phyloP scores from a whole-genome alignment of 768 basidiomycete species.

The Calocera cornea region DNA sequence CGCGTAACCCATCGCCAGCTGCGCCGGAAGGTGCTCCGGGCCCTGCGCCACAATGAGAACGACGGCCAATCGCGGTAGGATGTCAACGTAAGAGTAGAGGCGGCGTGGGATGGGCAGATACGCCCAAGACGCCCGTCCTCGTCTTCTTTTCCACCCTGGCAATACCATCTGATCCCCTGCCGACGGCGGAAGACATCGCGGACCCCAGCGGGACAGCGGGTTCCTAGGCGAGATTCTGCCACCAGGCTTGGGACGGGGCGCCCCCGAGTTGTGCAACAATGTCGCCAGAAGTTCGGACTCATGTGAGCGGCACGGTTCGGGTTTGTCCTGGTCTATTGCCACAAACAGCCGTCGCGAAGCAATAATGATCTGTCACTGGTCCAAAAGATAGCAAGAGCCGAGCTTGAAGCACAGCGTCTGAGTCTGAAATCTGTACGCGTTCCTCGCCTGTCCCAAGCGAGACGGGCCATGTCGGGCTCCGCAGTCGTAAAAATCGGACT shows the following conservation, averaged over 20 bases:
- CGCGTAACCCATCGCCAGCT: not conserved
- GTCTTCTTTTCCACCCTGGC: slow-evolving; percentile 1
- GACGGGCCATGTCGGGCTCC: not conserved
- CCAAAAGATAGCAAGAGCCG: not conserved
- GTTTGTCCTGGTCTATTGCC: not conserved
- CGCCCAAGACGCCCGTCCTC: not conserved
- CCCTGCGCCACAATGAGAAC: not conserved
- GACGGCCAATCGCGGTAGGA: not conserved
- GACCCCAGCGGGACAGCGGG: not conserved
- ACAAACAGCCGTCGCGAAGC: not conserved
- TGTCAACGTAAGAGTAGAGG: not conserved
- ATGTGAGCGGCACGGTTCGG: not conserved
- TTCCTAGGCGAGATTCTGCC: not conserved
- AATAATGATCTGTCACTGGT: not conserved
- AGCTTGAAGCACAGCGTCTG: not conserved
- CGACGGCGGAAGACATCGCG: not conserved
- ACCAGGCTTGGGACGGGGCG: not conserved
- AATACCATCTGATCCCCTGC: not conserved
- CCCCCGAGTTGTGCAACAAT: not conserved
- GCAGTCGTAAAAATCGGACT: not conserved
- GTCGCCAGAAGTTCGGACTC: not conserved
- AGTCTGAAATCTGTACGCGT: not conserved
- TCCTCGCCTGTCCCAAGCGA: not conserved
- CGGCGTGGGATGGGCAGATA: slow-evolving; percentile 1
- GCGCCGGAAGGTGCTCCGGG: not conserved